A percentile compares a stretch with the other conserved stretches of the same genome.
Conservation (phyloP, 441 rosid genomes). For the Croton laevigatus region DNA sequence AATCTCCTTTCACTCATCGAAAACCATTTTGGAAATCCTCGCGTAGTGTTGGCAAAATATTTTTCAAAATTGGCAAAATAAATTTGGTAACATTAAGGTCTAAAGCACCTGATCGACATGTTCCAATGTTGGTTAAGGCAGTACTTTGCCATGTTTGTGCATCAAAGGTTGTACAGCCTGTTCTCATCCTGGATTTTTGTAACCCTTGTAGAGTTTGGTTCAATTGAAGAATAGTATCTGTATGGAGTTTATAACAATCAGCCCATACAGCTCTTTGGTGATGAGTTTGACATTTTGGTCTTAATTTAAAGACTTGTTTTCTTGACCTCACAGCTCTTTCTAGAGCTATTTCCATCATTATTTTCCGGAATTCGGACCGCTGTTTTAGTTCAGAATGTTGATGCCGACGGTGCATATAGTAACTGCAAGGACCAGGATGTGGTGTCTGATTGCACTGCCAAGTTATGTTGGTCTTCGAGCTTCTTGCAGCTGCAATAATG, state of each 20-base stretch:
- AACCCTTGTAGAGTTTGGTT: slow-evolving; percentile 50
- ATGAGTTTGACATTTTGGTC: slow-evolving; percentile 29
- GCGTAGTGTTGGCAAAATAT: slow-evolving; percentile 34
- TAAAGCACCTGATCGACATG: slow-evolving; percentile 56
- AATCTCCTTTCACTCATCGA: slow-evolving; percentile 41
- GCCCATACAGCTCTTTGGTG: slow-evolving; percentile 43
- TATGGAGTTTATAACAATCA: slow-evolving; percentile 60
- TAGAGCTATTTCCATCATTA: slow-evolving; percentile 42
- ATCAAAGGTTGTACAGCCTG: slow-evolving; percentile 47
- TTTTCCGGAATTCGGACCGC: slow-evolving; percentile 45
- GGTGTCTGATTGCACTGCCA: slow-evolving; percentile 75
- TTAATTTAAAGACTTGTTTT: slow-evolving; percentile 26
- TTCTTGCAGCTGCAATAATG: slow-evolving; percentile 15
- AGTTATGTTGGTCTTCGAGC: slow-evolving; percentile 32
- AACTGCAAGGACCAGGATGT: slow-evolving; percentile 58
- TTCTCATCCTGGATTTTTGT: slow-evolving; percentile 8
- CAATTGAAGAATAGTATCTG: slow-evolving; percentile 51
- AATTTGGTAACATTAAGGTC: slow-evolving; percentile 66
- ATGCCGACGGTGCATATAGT: slow-evolving; percentile 35
- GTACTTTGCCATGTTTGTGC: slow-evolving; percentile 91
- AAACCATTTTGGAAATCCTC: slow-evolving; percentile 55
- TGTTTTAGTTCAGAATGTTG: slow-evolving; percentile 33
- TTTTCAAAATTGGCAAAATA: slow-evolving; percentile 42
- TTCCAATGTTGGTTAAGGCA: slow-evolving; percentile 65
- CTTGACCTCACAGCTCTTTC: slow-evolving; percentile 42